Conservation (phyloP, 1,284 basidiomycete genomes). For the Leccinum ponderosum region DNA sequence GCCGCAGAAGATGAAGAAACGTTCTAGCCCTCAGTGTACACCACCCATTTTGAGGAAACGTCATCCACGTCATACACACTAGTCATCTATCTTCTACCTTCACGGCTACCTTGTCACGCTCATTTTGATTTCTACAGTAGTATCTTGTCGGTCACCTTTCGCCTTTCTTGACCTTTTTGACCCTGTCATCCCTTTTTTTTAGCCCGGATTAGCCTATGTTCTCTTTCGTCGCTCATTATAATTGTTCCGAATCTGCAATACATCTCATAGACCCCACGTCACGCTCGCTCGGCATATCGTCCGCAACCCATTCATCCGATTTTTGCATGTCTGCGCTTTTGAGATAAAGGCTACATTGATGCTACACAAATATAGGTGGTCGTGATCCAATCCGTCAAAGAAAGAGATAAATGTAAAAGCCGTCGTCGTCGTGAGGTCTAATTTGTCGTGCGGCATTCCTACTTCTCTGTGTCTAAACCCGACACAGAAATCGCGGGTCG, state of each 20-base stretch:
- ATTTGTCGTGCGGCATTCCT: background rate
- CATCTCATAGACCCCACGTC: constrained; percentile 23
- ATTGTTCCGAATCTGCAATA: constrained; percentile 29
- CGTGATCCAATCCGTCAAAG: constrained; percentile 15
- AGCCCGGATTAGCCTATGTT: constrained; percentile 22
- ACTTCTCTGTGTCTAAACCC: constrained; percentile 19
- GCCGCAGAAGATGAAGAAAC: constrained; percentile 61
- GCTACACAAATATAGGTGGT: constrained; percentile 23
- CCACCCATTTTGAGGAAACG: constrained; percentile 4
- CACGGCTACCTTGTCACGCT: constrained; percentile 15
- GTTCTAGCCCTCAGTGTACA: constrained; percentile 36
- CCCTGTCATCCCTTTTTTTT: constrained; percentile 2
- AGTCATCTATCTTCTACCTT: constrained; percentile 6
- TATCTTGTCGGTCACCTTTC: constrained; percentile 9
- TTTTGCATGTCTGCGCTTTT: constrained; percentile 7
- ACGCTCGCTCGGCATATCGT: constrained; percentile 1
- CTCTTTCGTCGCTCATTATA: constrained; percentile 20
- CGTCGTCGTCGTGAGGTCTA: background rate
- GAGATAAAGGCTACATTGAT: constrained; percentile 32
- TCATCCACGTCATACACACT: constrained; percentile 7
- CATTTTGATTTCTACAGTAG: constrained; percentile 13
- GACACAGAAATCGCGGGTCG: constrained; percentile 38
- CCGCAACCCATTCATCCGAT: constrained; percentile 5
- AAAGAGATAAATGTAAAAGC: background rate
- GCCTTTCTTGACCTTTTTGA: constrained; percentile 8